Base-by-base conservation (phyloP, 1,284 basidiomycete species). In the Vanrija sp. region DNA sequence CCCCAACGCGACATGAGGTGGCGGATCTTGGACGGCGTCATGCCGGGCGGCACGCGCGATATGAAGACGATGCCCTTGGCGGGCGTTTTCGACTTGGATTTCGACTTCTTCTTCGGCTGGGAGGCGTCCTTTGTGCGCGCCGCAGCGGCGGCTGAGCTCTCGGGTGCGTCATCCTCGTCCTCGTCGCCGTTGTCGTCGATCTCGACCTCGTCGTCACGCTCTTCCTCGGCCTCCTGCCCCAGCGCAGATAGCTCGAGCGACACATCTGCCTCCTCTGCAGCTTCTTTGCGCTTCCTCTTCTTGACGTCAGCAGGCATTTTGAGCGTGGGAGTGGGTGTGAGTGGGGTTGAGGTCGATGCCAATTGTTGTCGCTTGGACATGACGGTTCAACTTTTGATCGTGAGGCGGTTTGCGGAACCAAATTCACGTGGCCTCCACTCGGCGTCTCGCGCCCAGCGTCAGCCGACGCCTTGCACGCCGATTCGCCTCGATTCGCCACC, bases 31-130 rank as follows among this genome's bases (percentile, higher is more conserved):
- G 90, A 83, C 23, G 95, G 94, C 23, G 89, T 91, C 96, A 99
- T 98, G 1, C 94, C 96, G n/a, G 94, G 95, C 1, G 96, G 96
- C 67, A 98, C 88, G 40, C 95, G 83, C 16, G 92, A 96, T 52
- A 99, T 91, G 76, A 98, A 99, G 46, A 98, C 79, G 57, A 98
- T 86, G 0, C 91, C 95, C 39, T 89, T 73, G 6, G 66, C 66
- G 8, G 63, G 45, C 15, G 49, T 54, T 52, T 61, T 71, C 45
- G 49, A 66, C 63, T 62, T 71, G 43, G 52, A 54, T 57, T 66
- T 66, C 55, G 67, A 69, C 51, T 52, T 52, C 43, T 52, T 52
- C 42, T 52, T 57, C n/a, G n/a, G 7, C 16, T 28, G 3, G 7
- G 25, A 43, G 14, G 44, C 29, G 4, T 44, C 38, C 9, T 19